Conservation (phyloP, 2,329 filamentous ascomycete species). For the Thermoascus crustaceus region DNA sequence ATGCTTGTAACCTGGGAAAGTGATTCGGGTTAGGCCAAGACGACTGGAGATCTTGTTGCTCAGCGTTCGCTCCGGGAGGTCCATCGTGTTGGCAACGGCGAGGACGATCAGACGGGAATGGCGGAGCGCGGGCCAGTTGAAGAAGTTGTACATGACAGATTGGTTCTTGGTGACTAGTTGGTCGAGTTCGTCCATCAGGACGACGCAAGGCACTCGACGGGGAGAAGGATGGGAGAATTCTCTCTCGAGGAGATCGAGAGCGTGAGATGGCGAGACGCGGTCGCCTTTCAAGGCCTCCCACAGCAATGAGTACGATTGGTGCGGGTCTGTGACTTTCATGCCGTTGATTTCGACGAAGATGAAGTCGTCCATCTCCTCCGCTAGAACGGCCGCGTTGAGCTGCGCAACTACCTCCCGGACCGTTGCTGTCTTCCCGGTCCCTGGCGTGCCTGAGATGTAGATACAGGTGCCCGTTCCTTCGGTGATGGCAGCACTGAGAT, state of each 20-base stretch:
- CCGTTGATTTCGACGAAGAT: constrained; percentile 99
- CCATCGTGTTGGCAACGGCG: constrained; percentile 98
- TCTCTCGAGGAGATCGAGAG: constrained; percentile 78
- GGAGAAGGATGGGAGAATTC: constrained; percentile 91
- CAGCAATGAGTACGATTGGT: constrained; percentile 87
- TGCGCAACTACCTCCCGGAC: constrained; percentile 89
- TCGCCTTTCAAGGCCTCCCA: constrained; percentile 96
- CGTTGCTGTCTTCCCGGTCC: constrained; percentile 94
- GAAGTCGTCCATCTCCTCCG: constrained; percentile 93
- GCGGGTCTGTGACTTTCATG: constrained; percentile 98
- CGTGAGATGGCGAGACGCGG: constrained; percentile 83
- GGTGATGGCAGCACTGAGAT: constrained; percentile 87
- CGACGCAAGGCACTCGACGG: constrained; percentile 85
- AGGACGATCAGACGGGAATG: constrained; percentile 92
- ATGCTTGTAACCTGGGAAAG: constrained; percentile 94
- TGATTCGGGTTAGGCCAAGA: constrained; percentile 82
- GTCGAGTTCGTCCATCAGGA: constrained; percentile 96
- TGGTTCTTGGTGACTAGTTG: constrained; percentile 97
- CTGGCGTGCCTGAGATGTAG: constrained; percentile 97
- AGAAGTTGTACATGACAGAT: constrained; percentile 99
- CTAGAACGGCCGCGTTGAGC: constrained; percentile 75
- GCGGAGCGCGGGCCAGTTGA: constrained; percentile 92
- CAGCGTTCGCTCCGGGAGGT: constrained; percentile 86
- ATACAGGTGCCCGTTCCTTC: constrained; percentile 93
- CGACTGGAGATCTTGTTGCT: constrained; percentile 98